These are phyloP conservation scores for Stagonosporopsis vannaccii DNA, from an alignment of 2,329 filamentous ascomycete genomes.

Conservation along the genomic window DNA sequence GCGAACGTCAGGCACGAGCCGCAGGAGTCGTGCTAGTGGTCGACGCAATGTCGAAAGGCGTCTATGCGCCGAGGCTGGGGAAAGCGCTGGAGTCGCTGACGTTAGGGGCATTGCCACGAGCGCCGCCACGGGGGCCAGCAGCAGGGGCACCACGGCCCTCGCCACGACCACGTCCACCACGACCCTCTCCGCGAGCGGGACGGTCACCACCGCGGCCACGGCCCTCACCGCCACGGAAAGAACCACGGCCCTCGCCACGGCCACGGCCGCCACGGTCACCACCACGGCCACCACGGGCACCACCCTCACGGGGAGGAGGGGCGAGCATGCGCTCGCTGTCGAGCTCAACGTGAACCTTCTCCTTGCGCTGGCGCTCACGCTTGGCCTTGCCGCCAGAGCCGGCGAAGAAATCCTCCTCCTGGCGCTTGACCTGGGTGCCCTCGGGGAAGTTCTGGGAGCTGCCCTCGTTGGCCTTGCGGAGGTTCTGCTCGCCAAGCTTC, in stretches of 20 bases:
- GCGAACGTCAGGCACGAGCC: conserved; percentile 23
- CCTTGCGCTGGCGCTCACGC: conserved; percentile 88
- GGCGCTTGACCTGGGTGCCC: conserved; percentile 68
- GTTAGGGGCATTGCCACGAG: conserved; percentile 51
- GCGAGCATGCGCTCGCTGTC: conserved; percentile 69
- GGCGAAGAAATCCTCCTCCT: conserved; percentile 77
- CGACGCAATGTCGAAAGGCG: conserved; percentile 29
- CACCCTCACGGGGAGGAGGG: conserved; percentile 61
- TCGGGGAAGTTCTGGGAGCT: conserved; percentile 92
- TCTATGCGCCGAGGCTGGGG: conserved; percentile 60
- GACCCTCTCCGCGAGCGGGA: conserved; percentile 55
- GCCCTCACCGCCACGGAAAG: conserved; percentile 58
- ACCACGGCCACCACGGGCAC: conserved; percentile 57
- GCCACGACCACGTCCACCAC: conserved; percentile 59
- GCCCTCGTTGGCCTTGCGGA: conserved; percentile 93
- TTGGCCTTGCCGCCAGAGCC: conserved; percentile 75
- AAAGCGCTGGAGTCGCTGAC: conserved; percentile 60
- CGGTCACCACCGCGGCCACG: conserved; percentile 59
- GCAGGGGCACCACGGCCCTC: conserved; percentile 8
- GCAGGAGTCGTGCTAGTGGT: conserved; percentile 26
- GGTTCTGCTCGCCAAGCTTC: conserved; percentile 70
- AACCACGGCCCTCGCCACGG: conserved; percentile 62
- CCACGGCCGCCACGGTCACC: conserved; percentile 57
- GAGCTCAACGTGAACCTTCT: conserved; percentile 88
- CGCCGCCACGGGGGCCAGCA: conserved; percentile 3